Evolutionary conservation across 176 grass and related monocot species (phyloP).

Genomic region (Oryza longistaminata): DNA sequence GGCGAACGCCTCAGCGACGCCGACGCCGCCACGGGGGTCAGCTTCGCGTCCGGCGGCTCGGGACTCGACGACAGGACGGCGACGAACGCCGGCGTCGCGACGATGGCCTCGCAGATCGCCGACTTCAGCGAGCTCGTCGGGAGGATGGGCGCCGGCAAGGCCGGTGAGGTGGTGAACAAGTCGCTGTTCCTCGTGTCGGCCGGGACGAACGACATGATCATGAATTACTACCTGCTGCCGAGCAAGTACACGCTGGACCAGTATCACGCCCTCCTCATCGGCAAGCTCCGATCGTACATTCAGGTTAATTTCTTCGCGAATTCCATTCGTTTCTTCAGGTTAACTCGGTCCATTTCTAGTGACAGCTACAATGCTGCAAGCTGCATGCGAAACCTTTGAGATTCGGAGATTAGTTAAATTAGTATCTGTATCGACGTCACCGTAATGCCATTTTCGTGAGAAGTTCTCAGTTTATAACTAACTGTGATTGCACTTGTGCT

Average conservation of each 20-base stretch:
- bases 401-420: slow-evolving; percentile 6
- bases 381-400: neutral
- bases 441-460: neutral
- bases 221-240: slow-evolving; percentile 51
- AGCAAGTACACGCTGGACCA: slow-evolving; percentile 23
- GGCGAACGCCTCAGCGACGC: neutral
- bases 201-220: slow-evolving; percentile 54
- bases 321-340: neutral
- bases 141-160: neutral
- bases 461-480: neutral
- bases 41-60: neutral
- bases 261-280: slow-evolving; percentile 49
- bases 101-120: slow-evolving; percentile 28
- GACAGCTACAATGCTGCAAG: neutral
- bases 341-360: neutral
- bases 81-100: slow-evolving; percentile 11
- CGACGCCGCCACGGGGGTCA: neutral
- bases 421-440: neutral
- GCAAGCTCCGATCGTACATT: slow-evolving; percentile 29
- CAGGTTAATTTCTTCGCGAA: neutral
- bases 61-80: neutral
- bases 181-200: slow-evolving; percentile 38
- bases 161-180: slow-evolving; percentile 32
- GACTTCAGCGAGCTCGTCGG: slow-evolving; percentile 38
- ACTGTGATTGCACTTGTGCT: too few species aligned